Conservation (phyloP, 2,329 filamentous ascomycete species). For the Trichoderma pleuroti region DNA sequence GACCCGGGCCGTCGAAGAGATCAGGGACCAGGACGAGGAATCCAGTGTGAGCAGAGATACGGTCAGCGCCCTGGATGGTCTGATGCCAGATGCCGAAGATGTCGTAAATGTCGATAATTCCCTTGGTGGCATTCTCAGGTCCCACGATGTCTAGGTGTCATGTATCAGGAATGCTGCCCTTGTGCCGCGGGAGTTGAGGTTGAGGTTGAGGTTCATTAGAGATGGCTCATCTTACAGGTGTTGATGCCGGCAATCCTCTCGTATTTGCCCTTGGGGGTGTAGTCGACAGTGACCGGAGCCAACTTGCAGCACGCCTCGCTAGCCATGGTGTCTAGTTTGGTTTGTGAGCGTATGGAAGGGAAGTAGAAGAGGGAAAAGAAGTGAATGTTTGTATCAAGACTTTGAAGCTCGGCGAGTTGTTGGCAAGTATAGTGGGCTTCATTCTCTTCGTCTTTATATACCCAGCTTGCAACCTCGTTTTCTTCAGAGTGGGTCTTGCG, state of each 20-base stretch:
- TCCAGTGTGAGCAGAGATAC: slow-evolving; percentile 36
- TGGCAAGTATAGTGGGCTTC: neutral
- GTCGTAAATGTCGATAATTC: slow-evolving; percentile 46
- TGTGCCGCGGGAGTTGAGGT: neutral
- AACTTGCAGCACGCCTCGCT: slow-evolving; percentile 31
- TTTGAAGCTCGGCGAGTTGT: neutral
- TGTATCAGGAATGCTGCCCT: neutral
- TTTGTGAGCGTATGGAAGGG: neutral
- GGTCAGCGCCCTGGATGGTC: slow-evolving; percentile 47
- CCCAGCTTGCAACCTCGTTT: neutral
- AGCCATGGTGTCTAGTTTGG: slow-evolving; percentile 10
- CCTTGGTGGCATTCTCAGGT: slow-evolving; percentile 33
- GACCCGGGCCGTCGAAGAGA: slow-evolving; percentile 37
- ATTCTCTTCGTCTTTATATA: slow-evolving; percentile 2
- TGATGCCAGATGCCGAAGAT: slow-evolving; percentile 45
- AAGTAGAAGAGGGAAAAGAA: neutral
- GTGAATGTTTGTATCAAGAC: neutral
- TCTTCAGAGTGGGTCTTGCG: neutral
- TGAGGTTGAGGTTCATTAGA: neutral
- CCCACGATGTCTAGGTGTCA: slow-evolving; percentile 34
- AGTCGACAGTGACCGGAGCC: slow-evolving; percentile 38
- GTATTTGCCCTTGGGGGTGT: slow-evolving; percentile 40
- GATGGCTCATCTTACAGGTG: slow-evolving; percentile 35
- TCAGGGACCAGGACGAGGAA: slow-evolving; percentile 42
- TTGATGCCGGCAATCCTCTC: slow-evolving; percentile 39